Conservation (phyloP, 164 flowering plant species). For the Magnolia officinalis region DNA sequence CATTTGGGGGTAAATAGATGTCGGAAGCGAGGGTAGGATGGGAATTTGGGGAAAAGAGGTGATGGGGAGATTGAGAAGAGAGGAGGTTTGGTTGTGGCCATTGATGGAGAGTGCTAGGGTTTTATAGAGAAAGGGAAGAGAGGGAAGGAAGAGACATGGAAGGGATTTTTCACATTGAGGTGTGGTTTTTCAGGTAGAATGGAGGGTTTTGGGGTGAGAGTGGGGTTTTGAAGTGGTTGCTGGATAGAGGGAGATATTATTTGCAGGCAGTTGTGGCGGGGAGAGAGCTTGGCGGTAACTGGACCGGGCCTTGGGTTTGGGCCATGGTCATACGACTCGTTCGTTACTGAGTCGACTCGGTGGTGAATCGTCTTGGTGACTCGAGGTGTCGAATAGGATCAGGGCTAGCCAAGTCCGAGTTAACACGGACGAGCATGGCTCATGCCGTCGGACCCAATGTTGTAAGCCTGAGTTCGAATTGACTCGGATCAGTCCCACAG, state of each 20-base stretch:
- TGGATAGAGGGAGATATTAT: background rate
- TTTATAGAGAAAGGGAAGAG: background rate
- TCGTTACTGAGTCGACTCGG: too few relatives aligned
- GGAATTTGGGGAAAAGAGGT: constrained; percentile 15
- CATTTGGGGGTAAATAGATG: constrained; percentile 17
- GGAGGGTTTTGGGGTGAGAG: background rate
- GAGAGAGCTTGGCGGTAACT: background rate
- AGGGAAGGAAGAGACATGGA: background rate
- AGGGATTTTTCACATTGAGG: background rate
- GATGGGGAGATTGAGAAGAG: constrained; percentile 5
- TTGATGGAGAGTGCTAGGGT: constrained; percentile 1
- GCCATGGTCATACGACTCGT: too few relatives aligned
- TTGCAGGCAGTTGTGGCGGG: background rate
- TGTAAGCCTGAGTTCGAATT: too few relatives aligned
- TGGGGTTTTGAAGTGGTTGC: background rate
- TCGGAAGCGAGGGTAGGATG: constrained; percentile 15
- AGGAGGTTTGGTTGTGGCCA: constrained; percentile 17
- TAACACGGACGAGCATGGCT: too few relatives aligned
- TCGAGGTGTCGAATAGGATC: too few relatives aligned
- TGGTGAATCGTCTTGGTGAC: too few relatives aligned
- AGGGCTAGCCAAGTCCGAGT: too few relatives aligned
- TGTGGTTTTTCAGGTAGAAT: background rate
- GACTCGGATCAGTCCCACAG: too few relatives aligned
- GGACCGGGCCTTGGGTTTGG: too few relatives aligned
- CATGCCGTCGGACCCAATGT: too few relatives aligned